Conservation (phyloP, 306 rosid genomes). For the Cotoneaster glaucophyllus region DNA sequence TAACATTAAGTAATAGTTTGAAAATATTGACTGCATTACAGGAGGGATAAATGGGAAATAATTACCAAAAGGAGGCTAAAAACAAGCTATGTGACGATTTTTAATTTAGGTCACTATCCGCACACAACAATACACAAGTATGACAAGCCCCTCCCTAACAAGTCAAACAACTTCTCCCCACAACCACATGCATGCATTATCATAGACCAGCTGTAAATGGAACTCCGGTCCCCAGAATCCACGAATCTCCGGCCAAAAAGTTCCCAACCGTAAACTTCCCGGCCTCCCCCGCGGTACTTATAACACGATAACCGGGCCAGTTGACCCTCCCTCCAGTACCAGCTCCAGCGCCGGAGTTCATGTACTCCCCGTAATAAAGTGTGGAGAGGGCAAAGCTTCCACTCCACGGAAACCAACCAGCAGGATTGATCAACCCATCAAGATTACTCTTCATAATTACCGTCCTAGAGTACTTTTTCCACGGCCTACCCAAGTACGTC, state of each 20-base stretch:
- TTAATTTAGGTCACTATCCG: background rate
- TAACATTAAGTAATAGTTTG: too few relatives aligned
- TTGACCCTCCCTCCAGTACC: conserved; percentile 50
- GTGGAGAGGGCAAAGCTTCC: conserved; percentile 55
- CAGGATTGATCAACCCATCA: conserved; percentile 33
- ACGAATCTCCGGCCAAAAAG: conserved; percentile 48
- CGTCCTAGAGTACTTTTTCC: conserved; percentile 64
- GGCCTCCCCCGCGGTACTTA: conserved; percentile 39
- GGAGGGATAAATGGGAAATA: background rate
- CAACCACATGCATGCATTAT: background rate
- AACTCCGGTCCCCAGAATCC: conserved; percentile 60
- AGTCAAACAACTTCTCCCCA: background rate
- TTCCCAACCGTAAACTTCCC: conserved; percentile 45
- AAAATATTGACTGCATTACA: background rate
- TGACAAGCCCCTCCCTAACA: background rate
- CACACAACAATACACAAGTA: background rate
- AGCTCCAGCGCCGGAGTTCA: conserved; percentile 60
- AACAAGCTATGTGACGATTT: background rate
- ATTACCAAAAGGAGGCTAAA: background rate
- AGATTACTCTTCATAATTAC: conserved; percentile 54
- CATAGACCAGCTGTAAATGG: conserved; percentile 52
- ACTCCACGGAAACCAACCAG: conserved; percentile 70
- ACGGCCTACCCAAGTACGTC: conserved; percentile 70
- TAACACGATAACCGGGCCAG: conserved; percentile 61
- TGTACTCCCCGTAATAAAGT: conserved; percentile 58